phyloP scores from a whole-genome alignment of 1,284 basidiomycete genomes.

The Athelia sp. region DNA sequence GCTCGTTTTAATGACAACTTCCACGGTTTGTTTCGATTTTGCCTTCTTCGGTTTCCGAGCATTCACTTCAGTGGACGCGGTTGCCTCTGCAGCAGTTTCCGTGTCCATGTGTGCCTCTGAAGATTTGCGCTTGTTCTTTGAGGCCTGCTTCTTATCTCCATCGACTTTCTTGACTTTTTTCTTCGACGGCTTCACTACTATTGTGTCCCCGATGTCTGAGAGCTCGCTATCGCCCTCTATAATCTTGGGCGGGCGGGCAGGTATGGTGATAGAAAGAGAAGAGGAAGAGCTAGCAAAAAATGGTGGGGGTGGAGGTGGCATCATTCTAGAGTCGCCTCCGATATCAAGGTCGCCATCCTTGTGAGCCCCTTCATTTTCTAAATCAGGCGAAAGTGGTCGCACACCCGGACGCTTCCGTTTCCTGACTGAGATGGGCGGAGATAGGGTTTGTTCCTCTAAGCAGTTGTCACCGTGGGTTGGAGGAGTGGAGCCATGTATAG shows the following conservation, averaged over 20 bases:
- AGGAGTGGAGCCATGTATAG: neutral
- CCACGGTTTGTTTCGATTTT: constrained; percentile 5
- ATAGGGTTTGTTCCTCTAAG: neutral
- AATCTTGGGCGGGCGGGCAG: neutral
- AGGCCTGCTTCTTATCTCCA: neutral
- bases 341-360: neutral
- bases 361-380: neutral
- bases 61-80: neutral
- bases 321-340: neutral
- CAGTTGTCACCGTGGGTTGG: constrained; percentile 1
- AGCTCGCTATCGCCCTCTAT: neutral
- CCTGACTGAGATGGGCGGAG: constrained; percentile 3
- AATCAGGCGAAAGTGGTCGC: neutral
- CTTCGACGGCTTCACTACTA: neutral
- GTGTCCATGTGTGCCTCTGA: neutral
- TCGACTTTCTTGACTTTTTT: neutral
- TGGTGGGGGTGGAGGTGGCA: neutral
- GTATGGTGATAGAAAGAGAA: neutral
- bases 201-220: neutral
- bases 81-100: neutral
- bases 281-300: constrained; percentile 1
- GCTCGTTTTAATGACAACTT: constrained; percentile 1
- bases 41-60: constrained; percentile 6
- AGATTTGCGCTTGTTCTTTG: neutral
- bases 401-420: constrained; percentile 3